Evolutionary conservation across 805 yeast genomes (phyloP).

Genomic region (Candida fluviatilis): DNA sequence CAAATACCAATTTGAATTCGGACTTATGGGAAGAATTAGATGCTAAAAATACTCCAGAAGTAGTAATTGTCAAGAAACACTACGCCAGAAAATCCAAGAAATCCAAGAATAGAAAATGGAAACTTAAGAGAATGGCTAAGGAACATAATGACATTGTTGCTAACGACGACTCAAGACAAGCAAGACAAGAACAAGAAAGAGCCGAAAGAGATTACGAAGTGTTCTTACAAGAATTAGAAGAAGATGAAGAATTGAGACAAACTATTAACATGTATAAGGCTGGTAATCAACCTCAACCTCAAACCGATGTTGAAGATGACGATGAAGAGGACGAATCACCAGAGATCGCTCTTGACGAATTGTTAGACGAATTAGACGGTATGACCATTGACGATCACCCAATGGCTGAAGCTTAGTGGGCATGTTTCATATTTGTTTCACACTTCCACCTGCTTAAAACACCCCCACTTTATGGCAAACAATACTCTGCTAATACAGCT

Average conservation of each 20-base stretch:
- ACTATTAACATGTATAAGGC: constrained; percentile 86
- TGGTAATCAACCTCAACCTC: constrained; percentile 20
- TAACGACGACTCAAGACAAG: constrained; percentile 61
- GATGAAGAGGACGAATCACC: constrained; percentile 78
- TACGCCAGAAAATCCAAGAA: constrained; percentile 76
- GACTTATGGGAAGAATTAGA: constrained; percentile 74
- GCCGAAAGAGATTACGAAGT: constrained; percentile 94
- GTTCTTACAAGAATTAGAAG: constrained; percentile 96
- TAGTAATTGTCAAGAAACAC: constrained; percentile 81
- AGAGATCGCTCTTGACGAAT: constrained; percentile 82
- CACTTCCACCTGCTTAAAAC: too few species aligned
- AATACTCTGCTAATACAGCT: too few species aligned
- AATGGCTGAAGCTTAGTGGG: constrained; percentile 11
- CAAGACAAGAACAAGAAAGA: constrained; percentile 82
- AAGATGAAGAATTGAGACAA: constrained; percentile 91
- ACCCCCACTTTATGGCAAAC: too few species aligned
- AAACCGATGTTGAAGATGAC: constrained; percentile 44
- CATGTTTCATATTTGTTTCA: too few species aligned
- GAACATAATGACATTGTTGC: constrained; percentile 90
- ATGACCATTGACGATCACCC: constrained; percentile 70
- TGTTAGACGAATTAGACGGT: constrained; percentile 91
- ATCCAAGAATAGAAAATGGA: constrained; percentile 80
- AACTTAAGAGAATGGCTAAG: constrained; percentile 94
- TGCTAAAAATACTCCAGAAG: constrained; percentile 70
- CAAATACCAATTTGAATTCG: constrained; percentile 84